Base-by-base conservation (phyloP, 176 grass and related monocot species). In the Hordeum marinum region DNA sequence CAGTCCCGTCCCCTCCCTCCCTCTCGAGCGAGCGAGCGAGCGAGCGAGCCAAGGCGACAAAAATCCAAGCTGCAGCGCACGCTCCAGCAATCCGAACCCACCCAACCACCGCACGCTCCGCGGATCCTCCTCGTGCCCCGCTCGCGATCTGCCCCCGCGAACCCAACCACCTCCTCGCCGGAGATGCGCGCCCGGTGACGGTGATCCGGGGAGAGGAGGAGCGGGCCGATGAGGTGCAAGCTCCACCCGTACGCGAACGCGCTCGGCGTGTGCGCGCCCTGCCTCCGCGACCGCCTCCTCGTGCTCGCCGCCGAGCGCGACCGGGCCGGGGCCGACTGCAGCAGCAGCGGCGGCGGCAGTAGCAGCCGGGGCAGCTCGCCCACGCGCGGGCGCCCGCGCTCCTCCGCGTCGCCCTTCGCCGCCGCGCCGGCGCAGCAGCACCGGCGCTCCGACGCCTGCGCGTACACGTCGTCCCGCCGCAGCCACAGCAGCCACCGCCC, bases 211-310 rank as follows among this genome's bases (percentile, higher is more conserved):
- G 72, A 64, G 20, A 67, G 21, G 12, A 13, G 37, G 2, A 1
- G 4, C 8, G 21, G 21, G 10, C 17, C 72, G 84, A 94, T 97
- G 94, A 92, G 83, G 88, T 94, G 94, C 88, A 92, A 92, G 88
- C 83, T 86, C 72, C 94, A 97, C 68, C 90, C 86, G 27, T 78
- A 91, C 86, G 90, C 88, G 21, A 90, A 84, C 72, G 86, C 83
- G 42, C 84, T 82, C 13, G 92, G 94, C 78, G 92, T 97, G 35
- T 97, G 94, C 82, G 94, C 87, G 9, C 70, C 88, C 75, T 94
- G 94, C 88, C 92, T 97, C 78, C 90, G 84, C 18, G 86, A 91
- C 37, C 92, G 92, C 72, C 94, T 97, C 57, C 58, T 92, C 75
- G 88, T 87, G 39, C 84, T 94, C 83, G 73, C 91, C 69, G 84